These are phyloP conservation scores for Pyricularia grisea DNA, from an alignment of 2,329 filamentous ascomycete genomes.

Conservation along the genomic window DNA sequence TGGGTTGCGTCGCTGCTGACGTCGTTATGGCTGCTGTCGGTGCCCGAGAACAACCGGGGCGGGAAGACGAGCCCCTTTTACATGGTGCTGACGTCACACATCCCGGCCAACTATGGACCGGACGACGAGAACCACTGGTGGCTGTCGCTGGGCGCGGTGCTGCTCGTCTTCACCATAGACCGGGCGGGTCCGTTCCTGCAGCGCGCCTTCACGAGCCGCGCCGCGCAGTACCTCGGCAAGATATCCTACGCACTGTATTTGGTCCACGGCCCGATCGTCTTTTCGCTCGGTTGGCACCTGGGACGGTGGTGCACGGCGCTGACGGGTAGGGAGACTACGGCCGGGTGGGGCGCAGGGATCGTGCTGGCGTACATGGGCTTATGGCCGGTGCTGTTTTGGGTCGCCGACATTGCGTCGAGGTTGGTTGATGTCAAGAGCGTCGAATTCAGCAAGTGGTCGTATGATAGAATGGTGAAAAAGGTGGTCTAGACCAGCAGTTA, in stretches of 20 bases:
- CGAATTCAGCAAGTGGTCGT: conserved; percentile 46
- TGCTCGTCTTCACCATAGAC: conserved; percentile 16
- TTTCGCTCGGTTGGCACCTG: conserved; percentile 35
- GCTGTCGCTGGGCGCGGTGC: conserved; percentile 16
- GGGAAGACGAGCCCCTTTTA: conserved; percentile 14
- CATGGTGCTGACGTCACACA: conserved; percentile 10
- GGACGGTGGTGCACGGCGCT: conserved; percentile 13
- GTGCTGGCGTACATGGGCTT: conserved; percentile 35
- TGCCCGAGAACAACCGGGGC: conserved; percentile 14
- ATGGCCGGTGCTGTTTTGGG: conserved; percentile 42
- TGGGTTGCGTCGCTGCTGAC: not conserved
- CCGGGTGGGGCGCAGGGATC: conserved; percentile 36
- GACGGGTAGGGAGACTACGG: conserved; percentile 33
- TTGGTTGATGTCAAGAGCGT: conserved; percentile 46
- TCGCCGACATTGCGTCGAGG: conserved; percentile 46
- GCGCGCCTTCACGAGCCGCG: conserved; percentile 16
- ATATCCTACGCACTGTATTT: conserved; percentile 54
- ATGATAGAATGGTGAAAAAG: conserved; percentile 23
- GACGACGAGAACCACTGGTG: conserved; percentile 17
- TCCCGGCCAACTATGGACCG: conserved; percentile 10
- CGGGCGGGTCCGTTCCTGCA: conserved; percentile 13
- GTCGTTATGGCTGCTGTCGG: not conserved
- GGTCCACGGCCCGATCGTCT: conserved; percentile 47
- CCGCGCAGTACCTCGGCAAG: conserved; percentile 40
- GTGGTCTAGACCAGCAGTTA: not conserved